Evolutionary conservation across 306 rosid genomes (phyloP).

Genomic region (Echinosophora koreensis): DNA sequence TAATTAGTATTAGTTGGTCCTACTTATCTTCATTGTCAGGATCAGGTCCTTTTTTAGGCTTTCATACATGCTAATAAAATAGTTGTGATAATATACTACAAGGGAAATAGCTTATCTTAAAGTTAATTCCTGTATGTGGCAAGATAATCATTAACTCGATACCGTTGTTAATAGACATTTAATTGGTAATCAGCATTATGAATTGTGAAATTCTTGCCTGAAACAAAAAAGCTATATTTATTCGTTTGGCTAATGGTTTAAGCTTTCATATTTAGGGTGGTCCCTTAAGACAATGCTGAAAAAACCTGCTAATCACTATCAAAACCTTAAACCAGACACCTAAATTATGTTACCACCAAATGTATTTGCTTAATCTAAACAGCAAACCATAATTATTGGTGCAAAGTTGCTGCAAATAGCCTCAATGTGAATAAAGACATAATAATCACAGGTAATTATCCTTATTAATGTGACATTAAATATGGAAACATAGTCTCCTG

Average conservation of each 20-base stretch:
- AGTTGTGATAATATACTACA: no score
- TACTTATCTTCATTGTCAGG: background rate
- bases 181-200: no score
- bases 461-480: background rate
- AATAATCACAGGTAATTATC: background rate
- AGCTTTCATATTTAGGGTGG: no score
- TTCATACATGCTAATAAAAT: background rate
- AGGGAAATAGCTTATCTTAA: no score
- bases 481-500: background rate
- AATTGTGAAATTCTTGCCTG: no score
- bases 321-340: background rate
- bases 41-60: background rate
- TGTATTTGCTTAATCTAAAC: constrained; percentile 1
- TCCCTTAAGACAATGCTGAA: no score
- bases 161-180: no score
- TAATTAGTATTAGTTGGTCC: no score
- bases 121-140: no score
- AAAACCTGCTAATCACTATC: background rate
- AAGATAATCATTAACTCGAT: no score
- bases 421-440: background rate
- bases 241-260: no score
- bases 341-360: background rate
- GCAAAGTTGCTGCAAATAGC: background rate
- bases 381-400: background rate
- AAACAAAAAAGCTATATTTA: no score